phyloP scores from a whole-genome alignment of 2,329 filamentous ascomycete species.

The Colletotrichum spaethianum region DNA sequence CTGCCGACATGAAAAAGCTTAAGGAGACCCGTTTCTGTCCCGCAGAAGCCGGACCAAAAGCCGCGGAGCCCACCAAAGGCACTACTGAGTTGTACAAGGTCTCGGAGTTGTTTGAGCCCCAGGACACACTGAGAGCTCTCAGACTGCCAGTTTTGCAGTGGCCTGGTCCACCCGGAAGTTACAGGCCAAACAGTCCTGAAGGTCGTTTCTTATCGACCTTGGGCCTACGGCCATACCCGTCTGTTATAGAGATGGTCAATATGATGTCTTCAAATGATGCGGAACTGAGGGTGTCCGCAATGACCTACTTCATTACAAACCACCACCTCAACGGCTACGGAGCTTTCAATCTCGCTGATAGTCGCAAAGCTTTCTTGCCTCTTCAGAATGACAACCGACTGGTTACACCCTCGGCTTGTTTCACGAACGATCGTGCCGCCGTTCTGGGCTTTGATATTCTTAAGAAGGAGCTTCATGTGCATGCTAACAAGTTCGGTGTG shows the following conservation, averaged over 20 bases:
- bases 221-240: slow-evolving; percentile 81
- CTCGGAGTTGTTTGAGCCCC: slow-evolving; percentile 86
- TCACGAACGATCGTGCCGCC: slow-evolving; percentile 82
- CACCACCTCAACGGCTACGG: slow-evolving; percentile 84
- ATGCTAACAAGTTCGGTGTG: slow-evolving; percentile 84
- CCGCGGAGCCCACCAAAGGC: slow-evolving; percentile 67
- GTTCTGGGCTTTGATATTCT: slow-evolving; percentile 88
- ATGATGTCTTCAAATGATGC: slow-evolving; percentile 79
- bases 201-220: slow-evolving; percentile 80
- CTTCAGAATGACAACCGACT: slow-evolving; percentile 76
- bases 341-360: slow-evolving; percentile 70
- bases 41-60: slow-evolving; percentile 74
- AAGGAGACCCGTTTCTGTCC: slow-evolving; percentile 86
- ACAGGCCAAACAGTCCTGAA: slow-evolving; percentile 76
- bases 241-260: slow-evolving; percentile 80
- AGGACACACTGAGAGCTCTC: slow-evolving; percentile 77
- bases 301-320: slow-evolving; percentile 87
- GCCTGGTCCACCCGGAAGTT: slow-evolving; percentile 77
- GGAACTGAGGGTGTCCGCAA: slow-evolving; percentile 74
- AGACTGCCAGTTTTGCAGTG: slow-evolving; percentile 85
- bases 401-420: slow-evolving; percentile 83
- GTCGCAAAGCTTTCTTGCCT: slow-evolving; percentile 77
- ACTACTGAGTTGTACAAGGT: slow-evolving; percentile 76
- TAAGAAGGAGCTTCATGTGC: slow-evolving; percentile 79
- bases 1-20: slow-evolving; percentile 83